These are phyloP conservation scores for Starmerella kuoi DNA, from an alignment of 805 yeast species.

Conservation along the genomic window DNA sequence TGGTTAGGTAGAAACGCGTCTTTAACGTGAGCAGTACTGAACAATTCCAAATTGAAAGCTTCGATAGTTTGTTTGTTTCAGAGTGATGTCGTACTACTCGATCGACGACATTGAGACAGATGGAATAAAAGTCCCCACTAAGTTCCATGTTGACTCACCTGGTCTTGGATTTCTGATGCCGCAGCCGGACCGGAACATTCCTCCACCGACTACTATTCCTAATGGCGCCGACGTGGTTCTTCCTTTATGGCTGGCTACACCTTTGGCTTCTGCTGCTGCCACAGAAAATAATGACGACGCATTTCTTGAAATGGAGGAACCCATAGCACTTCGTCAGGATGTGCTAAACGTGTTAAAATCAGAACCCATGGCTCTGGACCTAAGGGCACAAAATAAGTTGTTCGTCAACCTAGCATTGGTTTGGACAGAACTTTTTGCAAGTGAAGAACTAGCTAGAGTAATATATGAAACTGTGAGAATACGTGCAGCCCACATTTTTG, in stretches of 20 bases:
- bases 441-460: conserved; percentile 46
- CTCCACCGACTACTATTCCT: conserved; percentile 3
- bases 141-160: conserved; percentile 64
- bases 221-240: conserved; percentile 38
- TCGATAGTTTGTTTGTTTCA: no score
- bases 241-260: conserved; percentile 82
- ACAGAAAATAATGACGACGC: conserved; percentile 30
- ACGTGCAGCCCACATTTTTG: conserved; percentile 61
- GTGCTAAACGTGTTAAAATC: conserved; percentile 76
- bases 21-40: no score
- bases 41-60: no score
- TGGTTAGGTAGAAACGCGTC: no score
- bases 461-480: conserved; percentile 42
- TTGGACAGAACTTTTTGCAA: conserved; percentile 66
- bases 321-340: conserved; percentile 51
- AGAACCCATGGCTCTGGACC: conserved; percentile 51
- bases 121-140: conserved; percentile 56
- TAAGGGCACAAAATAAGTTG: conserved; percentile 52
- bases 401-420: conserved; percentile 59
- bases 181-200: conserved; percentile 18
- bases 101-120: conserved; percentile 31
- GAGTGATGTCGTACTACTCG: conserved; percentile 24
- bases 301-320: conserved; percentile 56
- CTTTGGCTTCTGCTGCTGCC: conserved; percentile 45
- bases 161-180: conserved; percentile 77